phyloP scores from a whole-genome alignment of 148 eudicot genomes.

The Diospyros lotus region DNA sequence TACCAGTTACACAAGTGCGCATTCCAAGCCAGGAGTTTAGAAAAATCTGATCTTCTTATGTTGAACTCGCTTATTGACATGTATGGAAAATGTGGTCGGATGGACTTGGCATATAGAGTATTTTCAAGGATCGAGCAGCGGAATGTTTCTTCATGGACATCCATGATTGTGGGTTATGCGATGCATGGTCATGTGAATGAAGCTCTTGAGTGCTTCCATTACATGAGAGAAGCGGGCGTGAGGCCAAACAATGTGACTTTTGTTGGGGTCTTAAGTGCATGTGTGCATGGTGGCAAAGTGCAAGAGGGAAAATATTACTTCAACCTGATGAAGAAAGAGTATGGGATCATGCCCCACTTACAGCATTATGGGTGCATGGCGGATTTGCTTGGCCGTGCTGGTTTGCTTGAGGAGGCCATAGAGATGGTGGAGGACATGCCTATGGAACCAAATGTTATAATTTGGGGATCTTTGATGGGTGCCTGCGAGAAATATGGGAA shows the following conservation, averaged over 20 bases:
- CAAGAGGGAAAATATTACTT: slow-evolving; percentile 59
- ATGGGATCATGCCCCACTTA: slow-evolving; percentile 41
- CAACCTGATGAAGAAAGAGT: slow-evolving; percentile 46
- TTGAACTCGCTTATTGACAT: slow-evolving; percentile 65
- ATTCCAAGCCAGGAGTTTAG: slow-evolving; percentile 36
- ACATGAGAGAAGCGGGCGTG: slow-evolving; percentile 48
- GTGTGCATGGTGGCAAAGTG: slow-evolving; percentile 79
- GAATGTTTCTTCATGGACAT: slow-evolving; percentile 83
- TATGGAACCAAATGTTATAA: slow-evolving; percentile 55
- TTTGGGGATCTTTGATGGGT: slow-evolving; percentile 85
- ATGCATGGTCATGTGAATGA: slow-evolving; percentile 51
- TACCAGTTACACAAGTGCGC: slow-evolving; percentile 66
- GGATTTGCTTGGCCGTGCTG: slow-evolving; percentile 59
- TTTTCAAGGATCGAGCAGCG: slow-evolving; percentile 46
- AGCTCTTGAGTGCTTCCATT: slow-evolving; percentile 46
- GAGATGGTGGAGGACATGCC: slow-evolving; percentile 54
- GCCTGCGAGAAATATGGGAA: slow-evolving; percentile 70
- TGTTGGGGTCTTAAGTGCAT: slow-evolving; percentile 71
- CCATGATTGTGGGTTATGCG: slow-evolving; percentile 82
- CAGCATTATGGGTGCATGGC: slow-evolving; percentile 71
- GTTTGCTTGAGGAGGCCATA: slow-evolving; percentile 53
- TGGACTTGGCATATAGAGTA: slow-evolving; percentile 66
- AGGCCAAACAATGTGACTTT: slow-evolving; percentile 73
- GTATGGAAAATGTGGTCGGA: slow-evolving; percentile 87
- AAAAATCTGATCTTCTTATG: slow-evolving; percentile 48